phyloP scores from a whole-genome alignment of 441 rosid species.

The Jatropha multifida region DNA sequence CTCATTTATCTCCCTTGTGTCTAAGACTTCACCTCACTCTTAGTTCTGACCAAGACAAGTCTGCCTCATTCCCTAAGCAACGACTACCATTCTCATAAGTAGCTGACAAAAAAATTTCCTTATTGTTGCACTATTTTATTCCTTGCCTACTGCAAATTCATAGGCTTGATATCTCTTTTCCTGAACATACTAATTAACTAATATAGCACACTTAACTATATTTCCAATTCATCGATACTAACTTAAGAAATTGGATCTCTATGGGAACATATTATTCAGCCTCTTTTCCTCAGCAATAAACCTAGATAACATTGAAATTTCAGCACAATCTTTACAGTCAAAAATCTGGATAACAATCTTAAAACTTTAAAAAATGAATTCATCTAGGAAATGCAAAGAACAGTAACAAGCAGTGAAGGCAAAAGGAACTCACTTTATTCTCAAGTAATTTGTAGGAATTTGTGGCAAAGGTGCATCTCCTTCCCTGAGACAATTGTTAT shows the following conservation, averaged over 20 bases:
- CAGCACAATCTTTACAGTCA: background rate
- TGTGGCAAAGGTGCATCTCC: constrained; percentile 64
- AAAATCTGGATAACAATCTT: background rate
- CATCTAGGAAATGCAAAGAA: constrained; percentile 1
- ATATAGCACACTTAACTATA: background rate
- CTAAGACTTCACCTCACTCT: background rate
- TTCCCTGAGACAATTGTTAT: constrained; percentile 44
- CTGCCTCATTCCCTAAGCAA: background rate
- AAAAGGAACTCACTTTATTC: constrained; percentile 62
- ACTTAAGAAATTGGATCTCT: background rate
- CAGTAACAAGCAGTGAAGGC: constrained; percentile 13
- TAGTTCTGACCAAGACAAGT: background rate
- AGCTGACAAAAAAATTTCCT: background rate
- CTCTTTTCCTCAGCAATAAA: background rate
- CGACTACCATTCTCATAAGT: background rate
- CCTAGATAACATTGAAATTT: background rate
- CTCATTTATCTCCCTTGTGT: background rate
- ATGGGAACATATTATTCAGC: background rate
- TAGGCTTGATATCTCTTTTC: background rate
- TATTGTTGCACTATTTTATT: background rate
- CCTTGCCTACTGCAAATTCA: background rate
- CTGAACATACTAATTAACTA: background rate
- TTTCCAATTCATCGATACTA: background rate
- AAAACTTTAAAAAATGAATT: background rate
- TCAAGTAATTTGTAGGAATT: constrained; percentile 58